Conservation (phyloP, 805 yeast species). For the Kuraishia molischiana region DNA sequence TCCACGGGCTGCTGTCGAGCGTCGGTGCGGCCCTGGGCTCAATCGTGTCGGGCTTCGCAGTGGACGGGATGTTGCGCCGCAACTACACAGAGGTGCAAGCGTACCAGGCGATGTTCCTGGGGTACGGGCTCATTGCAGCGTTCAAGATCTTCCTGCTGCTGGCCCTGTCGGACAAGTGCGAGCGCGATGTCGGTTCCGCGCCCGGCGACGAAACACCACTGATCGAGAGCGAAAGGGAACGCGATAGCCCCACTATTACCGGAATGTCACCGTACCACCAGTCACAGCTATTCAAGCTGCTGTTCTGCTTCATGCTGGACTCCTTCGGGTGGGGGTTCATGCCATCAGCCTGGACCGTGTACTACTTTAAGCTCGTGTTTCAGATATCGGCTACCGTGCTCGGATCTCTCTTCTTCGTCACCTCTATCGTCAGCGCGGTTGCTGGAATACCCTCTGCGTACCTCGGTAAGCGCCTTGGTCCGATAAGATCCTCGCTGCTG, state of each 20-base stretch:
- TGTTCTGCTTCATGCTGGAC: constrained; percentile 68
- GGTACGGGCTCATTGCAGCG: constrained; percentile 46
- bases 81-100: constrained; percentile 24
- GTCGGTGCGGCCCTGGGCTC: constrained; percentile 72
- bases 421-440: constrained; percentile 52
- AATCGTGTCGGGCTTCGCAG: constrained; percentile 47
- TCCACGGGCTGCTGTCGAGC: constrained; percentile 61
- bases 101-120: constrained; percentile 46
- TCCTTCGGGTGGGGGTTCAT: constrained; percentile 85
- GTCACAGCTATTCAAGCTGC: constrained; percentile 33
- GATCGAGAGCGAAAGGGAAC: constrained; percentile 4
- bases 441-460: constrained; percentile 73
- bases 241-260: constrained; percentile 6
- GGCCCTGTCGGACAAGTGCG: constrained; percentile 43
- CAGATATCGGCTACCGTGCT: constrained; percentile 42
- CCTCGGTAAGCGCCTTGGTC: constrained; percentile 61
- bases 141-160: constrained; percentile 41
- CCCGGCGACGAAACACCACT: constrained; percentile 8
- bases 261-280: constrained; percentile 34
- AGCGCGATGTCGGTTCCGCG: constrained; percentile 14
- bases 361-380: constrained; percentile 58
- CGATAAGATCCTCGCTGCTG: constrained; percentile 62
- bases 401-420: constrained; percentile 59
- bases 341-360: constrained; percentile 84
- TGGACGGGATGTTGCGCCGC: constrained; percentile 34